phyloP scores from a whole-genome alignment of 1,139 yeast species.

The Saccharomyces hybrid region DNA sequence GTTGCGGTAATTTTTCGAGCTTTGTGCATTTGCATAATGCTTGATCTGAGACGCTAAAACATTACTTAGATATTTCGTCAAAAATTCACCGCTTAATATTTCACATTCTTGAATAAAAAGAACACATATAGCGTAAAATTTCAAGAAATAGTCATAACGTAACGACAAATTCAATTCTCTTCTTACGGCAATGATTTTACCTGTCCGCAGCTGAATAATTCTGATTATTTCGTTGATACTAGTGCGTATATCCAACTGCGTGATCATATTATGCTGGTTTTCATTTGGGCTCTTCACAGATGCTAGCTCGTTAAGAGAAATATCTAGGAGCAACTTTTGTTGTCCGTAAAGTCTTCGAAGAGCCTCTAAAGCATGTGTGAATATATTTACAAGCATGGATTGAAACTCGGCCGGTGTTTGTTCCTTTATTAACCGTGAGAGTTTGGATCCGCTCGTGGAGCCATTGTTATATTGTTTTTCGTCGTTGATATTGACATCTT shows the following conservation, averaged over 20 bases:
- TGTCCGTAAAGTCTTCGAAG: conserved; percentile 68
- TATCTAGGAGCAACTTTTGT: conserved; percentile 68
- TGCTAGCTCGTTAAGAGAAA: conserved; percentile 51
- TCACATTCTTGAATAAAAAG: conserved; percentile 81
- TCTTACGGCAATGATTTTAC: conserved; percentile 72
- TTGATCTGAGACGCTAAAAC: conserved; percentile 61
- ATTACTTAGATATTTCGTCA: conserved; percentile 57
- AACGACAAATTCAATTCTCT: conserved; percentile 61
- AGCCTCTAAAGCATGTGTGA: conserved; percentile 60
- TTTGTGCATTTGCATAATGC: conserved; percentile 52
- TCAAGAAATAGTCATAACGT: conserved; percentile 49
- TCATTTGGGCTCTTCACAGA: conserved; percentile 23
- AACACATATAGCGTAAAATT: conserved; percentile 59
- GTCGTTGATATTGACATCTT: conserved; percentile 11
- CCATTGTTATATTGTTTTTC: not conserved
- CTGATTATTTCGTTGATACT: conserved; percentile 55
- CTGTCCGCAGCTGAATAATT: conserved; percentile 67
- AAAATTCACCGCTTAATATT: conserved; percentile 65
- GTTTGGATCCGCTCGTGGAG: conserved; percentile 25
- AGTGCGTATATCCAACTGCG: conserved; percentile 57
- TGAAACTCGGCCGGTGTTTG: conserved; percentile 72
- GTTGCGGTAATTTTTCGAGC: conserved; percentile 40
- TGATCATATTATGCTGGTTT: conserved; percentile 36
- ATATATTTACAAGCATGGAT: conserved; percentile 55
- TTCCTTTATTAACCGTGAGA: conserved; percentile 53